These are phyloP conservation scores for Backusella liffmaniae DNA, from an alignment of 192 early-diverging fungal species.

Conservation along the genomic window DNA sequence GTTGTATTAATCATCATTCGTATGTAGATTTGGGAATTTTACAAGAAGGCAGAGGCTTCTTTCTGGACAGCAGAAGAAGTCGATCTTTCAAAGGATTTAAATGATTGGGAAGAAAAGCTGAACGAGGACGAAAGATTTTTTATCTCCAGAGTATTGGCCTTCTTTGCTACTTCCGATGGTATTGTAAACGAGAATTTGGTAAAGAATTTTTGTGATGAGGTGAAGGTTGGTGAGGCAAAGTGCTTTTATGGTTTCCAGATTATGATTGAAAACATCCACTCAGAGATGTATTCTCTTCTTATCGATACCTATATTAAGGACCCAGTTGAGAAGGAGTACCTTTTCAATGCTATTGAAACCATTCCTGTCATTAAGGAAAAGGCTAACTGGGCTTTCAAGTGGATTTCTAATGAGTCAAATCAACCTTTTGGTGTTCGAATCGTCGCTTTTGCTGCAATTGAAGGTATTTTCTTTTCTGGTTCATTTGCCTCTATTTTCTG, in stretches of 20 bases:
- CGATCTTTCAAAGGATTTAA: conserved; percentile 85
- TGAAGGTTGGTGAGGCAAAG: conserved; percentile 88
- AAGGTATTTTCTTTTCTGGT: conserved; percentile 97
- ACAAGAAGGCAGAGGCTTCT: conserved; percentile 94
- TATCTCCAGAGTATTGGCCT: conserved; percentile 86
- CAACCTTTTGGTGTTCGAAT: conserved; percentile 87
- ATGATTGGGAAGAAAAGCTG: conserved; percentile 84
- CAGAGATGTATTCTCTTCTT: conserved; percentile 90
- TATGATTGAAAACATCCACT: conserved; percentile 96
- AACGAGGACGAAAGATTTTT: conserved; percentile 85
- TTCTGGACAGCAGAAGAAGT: conserved; percentile 96
- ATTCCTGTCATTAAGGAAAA: conserved; percentile 93
- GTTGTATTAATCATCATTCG: not conserved
- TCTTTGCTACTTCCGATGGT: conserved; percentile 92
- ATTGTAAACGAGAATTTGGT: conserved; percentile 95
- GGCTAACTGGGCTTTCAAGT: conserved; percentile 94
- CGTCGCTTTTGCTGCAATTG: conserved; percentile 95
- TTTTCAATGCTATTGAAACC: conserved; percentile 92
- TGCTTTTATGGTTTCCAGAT: conserved; percentile 98
- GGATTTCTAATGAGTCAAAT: conserved; percentile 67
- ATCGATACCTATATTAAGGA: conserved; percentile 95
- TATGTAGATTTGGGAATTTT: conserved; percentile 42
- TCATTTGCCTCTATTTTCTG: conserved; percentile 97
- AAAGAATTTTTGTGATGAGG: conserved; percentile 83
- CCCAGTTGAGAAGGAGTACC: conserved; percentile 67